phyloP scores from a whole-genome alignment of 148 eudicot genomes.

The Pharnaceum exiguum region DNA sequence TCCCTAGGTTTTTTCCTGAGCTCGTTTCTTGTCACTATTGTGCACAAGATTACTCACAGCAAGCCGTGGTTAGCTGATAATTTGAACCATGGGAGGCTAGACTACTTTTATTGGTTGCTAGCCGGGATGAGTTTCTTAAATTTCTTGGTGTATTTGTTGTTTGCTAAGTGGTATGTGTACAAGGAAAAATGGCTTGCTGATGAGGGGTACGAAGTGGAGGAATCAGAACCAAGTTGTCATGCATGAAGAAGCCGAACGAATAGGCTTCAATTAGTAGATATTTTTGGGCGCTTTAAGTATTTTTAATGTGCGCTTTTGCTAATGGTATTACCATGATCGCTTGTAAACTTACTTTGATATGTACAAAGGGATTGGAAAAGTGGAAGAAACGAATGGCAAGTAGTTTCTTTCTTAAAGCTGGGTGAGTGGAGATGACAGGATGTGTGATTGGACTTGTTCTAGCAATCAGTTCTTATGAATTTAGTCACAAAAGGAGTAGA shows the following conservation, averaged over 20 bases:
- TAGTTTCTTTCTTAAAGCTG: too few relatives aligned
- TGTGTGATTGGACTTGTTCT: too few relatives aligned
- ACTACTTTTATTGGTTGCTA: conserved; percentile 79
- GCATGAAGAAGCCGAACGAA: conserved; percentile 7
- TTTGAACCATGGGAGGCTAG: conserved; percentile 71
- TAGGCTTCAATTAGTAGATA: not conserved
- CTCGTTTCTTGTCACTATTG: conserved; percentile 58
- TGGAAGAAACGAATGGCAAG: too few relatives aligned
- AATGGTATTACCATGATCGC: not conserved
- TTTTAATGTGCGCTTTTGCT: not conserved
- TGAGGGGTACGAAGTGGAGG: conserved; percentile 46
- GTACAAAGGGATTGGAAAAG: conserved; percentile 48
- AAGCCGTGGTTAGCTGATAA: conserved; percentile 86
- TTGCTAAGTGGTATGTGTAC: conserved; percentile 65
- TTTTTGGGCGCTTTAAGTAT: conserved; percentile 2
- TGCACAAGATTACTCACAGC: conserved; percentile 42
- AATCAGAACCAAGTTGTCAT: conserved; percentile 27
- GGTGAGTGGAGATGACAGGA: too few relatives aligned
- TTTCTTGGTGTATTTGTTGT: conserved; percentile 42
- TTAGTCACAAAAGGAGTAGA: too few relatives aligned
- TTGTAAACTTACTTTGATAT: conserved; percentile 53
- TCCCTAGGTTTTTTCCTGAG: conserved; percentile 79
- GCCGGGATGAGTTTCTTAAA: conserved; percentile 47
- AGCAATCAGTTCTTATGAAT: too few relatives aligned
- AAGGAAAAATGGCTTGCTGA: conserved; percentile 70